Conservation (phyloP, 169 alveolate species). For the Cryptosporidium muris region DNA sequence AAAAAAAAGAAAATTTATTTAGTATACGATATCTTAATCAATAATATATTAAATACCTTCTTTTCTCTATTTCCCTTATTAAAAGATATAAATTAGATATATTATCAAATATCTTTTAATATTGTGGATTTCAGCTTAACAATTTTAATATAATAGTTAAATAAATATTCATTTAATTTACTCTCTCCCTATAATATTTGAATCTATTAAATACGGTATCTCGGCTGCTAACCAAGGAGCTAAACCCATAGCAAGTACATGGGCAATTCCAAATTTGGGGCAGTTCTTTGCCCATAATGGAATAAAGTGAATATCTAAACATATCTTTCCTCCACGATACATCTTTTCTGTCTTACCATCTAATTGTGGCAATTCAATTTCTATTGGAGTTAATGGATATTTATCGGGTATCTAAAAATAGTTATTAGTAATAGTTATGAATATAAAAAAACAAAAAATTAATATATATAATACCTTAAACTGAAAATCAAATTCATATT, state of each 20-base stretch:
- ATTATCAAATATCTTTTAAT: no score
- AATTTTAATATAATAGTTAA: no score
- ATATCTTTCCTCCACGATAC: constrained; percentile 98
- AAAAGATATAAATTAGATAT: no score
- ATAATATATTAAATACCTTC: no score
- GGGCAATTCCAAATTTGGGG: constrained; percentile 96
- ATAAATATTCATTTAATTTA: background rate
- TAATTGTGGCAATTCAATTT: constrained; percentile 91
- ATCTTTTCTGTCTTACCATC: constrained; percentile 97
- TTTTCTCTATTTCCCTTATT: no score
- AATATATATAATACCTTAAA: constrained; percentile 85
- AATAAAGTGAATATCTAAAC: constrained; percentile 94
- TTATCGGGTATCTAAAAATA: constrained; percentile 90
- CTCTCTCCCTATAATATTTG: constrained; percentile 51
- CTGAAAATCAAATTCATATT: constrained; percentile 90
- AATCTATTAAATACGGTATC: constrained; percentile 88
- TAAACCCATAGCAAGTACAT: constrained; percentile 92
- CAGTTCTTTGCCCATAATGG: constrained; percentile 93
- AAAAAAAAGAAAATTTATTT: no score
- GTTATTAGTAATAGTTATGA: background rate
- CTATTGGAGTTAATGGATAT: constrained; percentile 95
- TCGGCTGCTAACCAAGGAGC: constrained; percentile 99
- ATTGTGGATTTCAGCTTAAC: no score
- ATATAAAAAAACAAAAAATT: background rate
- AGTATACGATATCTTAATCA: no score